Percentiles rank a stretch among this genome's conserved stretches.
Evolutionary conservation across 805 yeast species (phyloP).

Genomic region (Ogataea salicorniae): DNA sequence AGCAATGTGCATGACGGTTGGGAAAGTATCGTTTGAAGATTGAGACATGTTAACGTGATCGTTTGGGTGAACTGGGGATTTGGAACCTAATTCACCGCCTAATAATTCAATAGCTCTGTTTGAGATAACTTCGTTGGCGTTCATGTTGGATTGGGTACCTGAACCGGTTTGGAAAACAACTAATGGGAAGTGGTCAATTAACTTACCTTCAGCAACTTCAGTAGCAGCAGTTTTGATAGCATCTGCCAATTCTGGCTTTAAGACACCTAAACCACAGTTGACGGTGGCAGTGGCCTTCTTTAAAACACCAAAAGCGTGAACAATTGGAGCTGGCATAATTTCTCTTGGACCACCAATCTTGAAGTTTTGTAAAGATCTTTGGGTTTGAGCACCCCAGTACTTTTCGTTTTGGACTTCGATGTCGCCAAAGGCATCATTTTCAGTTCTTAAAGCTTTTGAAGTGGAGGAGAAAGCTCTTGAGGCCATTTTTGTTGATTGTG

Average conservation of each 20-base stretch:
- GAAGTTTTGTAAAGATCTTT: conserved; percentile 88
- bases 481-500: conserved; percentile 10
- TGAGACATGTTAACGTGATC: conserved; percentile 98
- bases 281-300: conserved; percentile 94
- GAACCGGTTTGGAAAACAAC: conserved; percentile 99
- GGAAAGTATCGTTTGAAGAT: conserved; percentile 98
- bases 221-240: conserved; percentile 94
- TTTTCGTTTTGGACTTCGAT: conserved; percentile 80
- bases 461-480: conserved; percentile 29
- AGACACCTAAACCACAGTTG: conserved; percentile 71
- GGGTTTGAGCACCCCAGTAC: conserved; percentile 99
- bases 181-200: conserved; percentile 91
- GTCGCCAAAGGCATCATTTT: conserved; percentile 95
- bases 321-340: conserved; percentile 84
- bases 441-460: conserved; percentile 49
- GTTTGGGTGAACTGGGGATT: conserved; percentile 94
- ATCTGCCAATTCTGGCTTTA: conserved; percentile 76
- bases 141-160: conserved; percentile 98
- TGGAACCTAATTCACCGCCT: conserved; percentile 90
- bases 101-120: conserved; percentile 96
- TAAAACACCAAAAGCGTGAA: conserved; percentile 87
- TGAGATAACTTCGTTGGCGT: conserved; percentile 97
- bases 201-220: conserved; percentile 89
- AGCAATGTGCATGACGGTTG: conserved; percentile 99
- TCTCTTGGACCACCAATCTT: conserved; percentile 93